Evolutionary conservation across 2,329 filamentous ascomycete genomes (phyloP), one percentile per base, ranked within the genome.

Genomic region (Alternaria incomplexa): DNA sequence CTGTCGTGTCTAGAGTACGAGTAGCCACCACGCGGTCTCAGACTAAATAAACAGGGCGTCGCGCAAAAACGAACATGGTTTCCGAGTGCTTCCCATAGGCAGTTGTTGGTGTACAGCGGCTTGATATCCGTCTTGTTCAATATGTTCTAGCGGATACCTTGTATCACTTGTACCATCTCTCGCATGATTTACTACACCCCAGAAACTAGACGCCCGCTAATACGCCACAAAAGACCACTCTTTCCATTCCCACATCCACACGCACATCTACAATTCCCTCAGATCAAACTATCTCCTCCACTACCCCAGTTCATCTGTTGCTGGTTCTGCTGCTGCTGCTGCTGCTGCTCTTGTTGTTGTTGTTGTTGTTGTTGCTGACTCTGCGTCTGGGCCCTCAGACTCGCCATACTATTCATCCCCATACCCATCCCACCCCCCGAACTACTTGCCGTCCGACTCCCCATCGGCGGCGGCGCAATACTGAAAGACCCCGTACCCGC

Each of bases 241-340:
- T n/a, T 26, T 43, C 30, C 22, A 8, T 13, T 5, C 6, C n/a
- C n/a, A 20, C 32, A 20, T 11, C 15, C 32, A 30, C 47, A 30
- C 12, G 11, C 12, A 25, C n/a, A 40, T 40, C 36, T 23, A 50
- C 26, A 9, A 28, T n/a, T 5, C 20, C 9, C 51, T 71, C 55
- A 76, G 53, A 77, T 77, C 66, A 77, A 62, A 43, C 74, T 76
- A 36, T 76, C 74, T 4, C 70, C 63, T 15, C 69, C 73, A 54
- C 62, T 71, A 1, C 68, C 71, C 71, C 71, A 74, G 20, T 63
- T 73, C 17, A 55, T 53, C 51, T 67, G 64, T 36, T 69, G 62
- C 48, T 69, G 67, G 1, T 40, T 40, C 15, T 40, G 36, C 40
- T 67, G 67, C 25, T 66, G 69, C 6, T 32, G 13, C 40, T 67